Evolutionary conservation across 352 stramenopile species (phyloP).

Genomic region (Phytopythium helicoides): DNA sequence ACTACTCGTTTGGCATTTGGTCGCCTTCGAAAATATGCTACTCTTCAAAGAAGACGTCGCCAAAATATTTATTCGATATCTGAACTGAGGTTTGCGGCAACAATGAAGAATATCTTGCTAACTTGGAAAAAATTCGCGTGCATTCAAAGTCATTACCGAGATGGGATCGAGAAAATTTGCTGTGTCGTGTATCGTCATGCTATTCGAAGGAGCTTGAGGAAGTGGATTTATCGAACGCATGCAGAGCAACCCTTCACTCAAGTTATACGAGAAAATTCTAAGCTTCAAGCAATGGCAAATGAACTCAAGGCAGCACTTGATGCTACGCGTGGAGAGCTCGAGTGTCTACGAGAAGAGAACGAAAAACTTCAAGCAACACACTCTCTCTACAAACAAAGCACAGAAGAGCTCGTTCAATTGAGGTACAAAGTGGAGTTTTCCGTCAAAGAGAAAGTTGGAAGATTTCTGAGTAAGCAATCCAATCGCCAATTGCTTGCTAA

Average conservation of each 20-base stretch:
- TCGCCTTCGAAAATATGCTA: conserved; percentile 7
- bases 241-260: background rate
- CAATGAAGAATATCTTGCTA: conserved; percentile 5
- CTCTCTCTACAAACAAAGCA: background rate
- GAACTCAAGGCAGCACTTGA: background rate
- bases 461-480: conserved; percentile 33
- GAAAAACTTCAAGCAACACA: background rate
- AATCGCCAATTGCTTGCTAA: conserved; percentile 23
- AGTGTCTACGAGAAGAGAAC: background rate
- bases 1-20: conserved; percentile 10
- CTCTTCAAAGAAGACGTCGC: conserved; percentile 6
- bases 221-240: conserved; percentile 6
- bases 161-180: conserved; percentile 5
- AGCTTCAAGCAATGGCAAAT: background rate
- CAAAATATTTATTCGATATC: conserved; percentile 1
- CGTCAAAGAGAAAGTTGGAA: conserved; percentile 26
- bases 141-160: conserved; percentile 1
- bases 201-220: conserved; percentile 11
- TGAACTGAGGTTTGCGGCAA: background rate
- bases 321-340: background rate
- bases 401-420: background rate
- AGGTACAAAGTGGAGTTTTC: conserved; percentile 7
- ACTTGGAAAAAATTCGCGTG: conserved; percentile 10
- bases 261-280: background rate
- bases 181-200: conserved; percentile 5